A percentile compares a stretch with the other conserved stretches of the same genome.
phyloP scores from a whole-genome alignment of 2,329 filamentous ascomycete species.

The Cercospora sp. region DNA sequence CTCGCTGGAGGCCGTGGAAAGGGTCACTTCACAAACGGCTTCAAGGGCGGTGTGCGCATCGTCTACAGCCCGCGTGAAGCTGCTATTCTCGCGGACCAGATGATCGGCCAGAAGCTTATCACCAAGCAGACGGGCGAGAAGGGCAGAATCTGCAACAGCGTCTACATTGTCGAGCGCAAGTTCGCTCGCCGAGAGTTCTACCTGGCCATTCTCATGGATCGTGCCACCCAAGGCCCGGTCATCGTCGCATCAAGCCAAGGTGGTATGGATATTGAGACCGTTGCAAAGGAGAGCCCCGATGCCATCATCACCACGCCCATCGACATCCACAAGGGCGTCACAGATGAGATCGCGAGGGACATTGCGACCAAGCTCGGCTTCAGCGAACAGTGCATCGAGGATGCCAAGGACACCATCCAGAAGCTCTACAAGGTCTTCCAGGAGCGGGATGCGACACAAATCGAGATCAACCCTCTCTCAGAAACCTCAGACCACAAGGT shows the following conservation, averaged over 20 bases:
- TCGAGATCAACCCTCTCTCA: conserved; percentile 98
- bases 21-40: conserved; percentile 94
- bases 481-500: conserved; percentile 99
- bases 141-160: conserved; percentile 92
- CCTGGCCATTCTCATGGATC: conserved; percentile 97
- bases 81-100: conserved; percentile 97
- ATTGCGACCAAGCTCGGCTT: conserved; percentile 93
- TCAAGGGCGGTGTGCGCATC: conserved; percentile 97
- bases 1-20: conserved; percentile 97
- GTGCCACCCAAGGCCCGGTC: conserved; percentile 82
- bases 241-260: conserved; percentile 98
- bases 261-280: conserved; percentile 98
- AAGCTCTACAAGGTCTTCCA: conserved; percentile 99
- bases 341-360: conserved; percentile 86
- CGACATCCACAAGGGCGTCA: conserved; percentile 92
- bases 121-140: conserved; percentile 97
- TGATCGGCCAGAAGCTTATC: conserved; percentile 99
- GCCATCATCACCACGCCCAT: conserved; percentile 93
- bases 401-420: conserved; percentile 94
- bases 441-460: conserved; percentile 98
- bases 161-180: conserved; percentile 99
- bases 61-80: conserved; percentile 97
- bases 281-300: conserved; percentile 95
- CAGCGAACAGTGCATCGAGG: conserved; percentile 94
- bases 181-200: conserved; percentile 99